These are phyloP conservation scores for Mortierella sp. DNA, from an alignment of 371 early-diverging fungal genomes.

Conservation along the genomic window DNA sequence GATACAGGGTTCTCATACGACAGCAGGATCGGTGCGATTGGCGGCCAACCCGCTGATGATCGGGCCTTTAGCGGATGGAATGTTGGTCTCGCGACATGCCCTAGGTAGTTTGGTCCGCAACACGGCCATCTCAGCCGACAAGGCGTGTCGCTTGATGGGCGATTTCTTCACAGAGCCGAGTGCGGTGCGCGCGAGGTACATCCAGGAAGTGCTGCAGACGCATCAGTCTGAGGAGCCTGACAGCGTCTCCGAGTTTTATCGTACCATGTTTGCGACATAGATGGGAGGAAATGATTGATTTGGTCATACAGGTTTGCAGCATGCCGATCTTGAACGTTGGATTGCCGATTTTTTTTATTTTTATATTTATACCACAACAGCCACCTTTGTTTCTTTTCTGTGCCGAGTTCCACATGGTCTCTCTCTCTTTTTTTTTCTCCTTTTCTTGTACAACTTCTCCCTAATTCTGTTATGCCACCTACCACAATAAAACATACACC, in stretches of 20 bases:
- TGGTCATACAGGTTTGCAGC: too few relatives aligned
- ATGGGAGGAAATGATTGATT: neutral
- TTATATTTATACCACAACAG: too few relatives aligned
- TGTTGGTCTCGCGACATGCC: slow-evolving; percentile 77
- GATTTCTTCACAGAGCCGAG: slow-evolving; percentile 72
- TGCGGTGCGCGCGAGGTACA: slow-evolving; percentile 67
- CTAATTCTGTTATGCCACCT: too few relatives aligned
- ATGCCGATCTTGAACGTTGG: neutral
- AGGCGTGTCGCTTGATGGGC: slow-evolving; percentile 70
- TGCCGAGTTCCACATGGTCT: too few relatives aligned
- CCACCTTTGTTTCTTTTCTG: too few relatives aligned
- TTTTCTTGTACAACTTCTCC: too few relatives aligned
- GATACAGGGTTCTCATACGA: slow-evolving; percentile 37
- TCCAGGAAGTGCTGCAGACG: slow-evolving; percentile 68
- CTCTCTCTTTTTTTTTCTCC: neutral
- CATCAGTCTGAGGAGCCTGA: slow-evolving; percentile 63
- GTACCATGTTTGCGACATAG: slow-evolving; percentile 41
- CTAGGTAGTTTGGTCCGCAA: slow-evolving; percentile 78
- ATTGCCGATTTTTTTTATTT: too few relatives aligned
- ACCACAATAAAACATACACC: too few relatives aligned
- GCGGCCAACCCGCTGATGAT: slow-evolving; percentile 64
- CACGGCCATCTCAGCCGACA: slow-evolving; percentile 80
- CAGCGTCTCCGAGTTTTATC: slow-evolving; percentile 64
- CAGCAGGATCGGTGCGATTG: slow-evolving; percentile 39
- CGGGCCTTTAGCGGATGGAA: slow-evolving; percentile 83